Evolutionary conservation across 1,284 basidiomycete species (phyloP).

Genomic region (Gymnopus androsaceus): DNA sequence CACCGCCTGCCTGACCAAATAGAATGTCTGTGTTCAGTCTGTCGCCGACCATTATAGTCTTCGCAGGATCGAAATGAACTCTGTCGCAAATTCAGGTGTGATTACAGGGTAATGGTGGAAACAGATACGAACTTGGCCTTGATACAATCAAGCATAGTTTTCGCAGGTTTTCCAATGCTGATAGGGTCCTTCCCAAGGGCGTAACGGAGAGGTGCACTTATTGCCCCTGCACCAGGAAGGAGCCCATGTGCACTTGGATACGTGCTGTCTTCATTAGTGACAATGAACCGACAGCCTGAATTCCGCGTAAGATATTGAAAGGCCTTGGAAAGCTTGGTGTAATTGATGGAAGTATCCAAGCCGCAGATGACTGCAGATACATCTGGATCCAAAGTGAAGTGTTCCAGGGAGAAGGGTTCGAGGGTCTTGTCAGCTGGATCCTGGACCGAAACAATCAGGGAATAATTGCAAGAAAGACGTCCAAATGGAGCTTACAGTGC

Average conservation of each 20-base stretch:
- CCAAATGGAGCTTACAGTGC: conserved; percentile 63
- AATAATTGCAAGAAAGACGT: not conserved
- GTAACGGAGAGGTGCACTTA: conserved; percentile 82
- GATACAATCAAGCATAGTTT: conserved; percentile 94
- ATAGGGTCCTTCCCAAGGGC: conserved; percentile 75
- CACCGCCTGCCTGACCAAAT: conserved; percentile 85
- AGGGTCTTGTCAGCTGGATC: conserved; percentile 83
- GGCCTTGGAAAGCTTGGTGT: conserved; percentile 92
- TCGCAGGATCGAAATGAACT: conserved; percentile 80
- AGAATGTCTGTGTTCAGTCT: conserved; percentile 93
- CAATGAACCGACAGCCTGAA: conserved; percentile 82
- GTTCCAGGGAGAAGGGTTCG: conserved; percentile 57
- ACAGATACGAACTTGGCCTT: conserved; percentile 80
- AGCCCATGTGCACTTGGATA: conserved; percentile 83
- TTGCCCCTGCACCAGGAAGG: conserved; percentile 83
- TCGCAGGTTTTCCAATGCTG: conserved; percentile 89
- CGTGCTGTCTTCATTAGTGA: conserved; percentile 92
- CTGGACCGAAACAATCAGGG: conserved; percentile 39
- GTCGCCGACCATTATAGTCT: conserved; percentile 95
- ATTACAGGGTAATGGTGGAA: not conserved
- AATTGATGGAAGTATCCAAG: conserved; percentile 79
- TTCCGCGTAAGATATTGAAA: conserved; percentile 87
- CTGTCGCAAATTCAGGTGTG: conserved; percentile 28
- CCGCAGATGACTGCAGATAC: conserved; percentile 93
- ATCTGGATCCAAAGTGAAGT: conserved; percentile 72